Evolutionary conservation across 345 rosid species (phyloP).

Genomic region (Rhodomyrtus tomentosa): DNA sequence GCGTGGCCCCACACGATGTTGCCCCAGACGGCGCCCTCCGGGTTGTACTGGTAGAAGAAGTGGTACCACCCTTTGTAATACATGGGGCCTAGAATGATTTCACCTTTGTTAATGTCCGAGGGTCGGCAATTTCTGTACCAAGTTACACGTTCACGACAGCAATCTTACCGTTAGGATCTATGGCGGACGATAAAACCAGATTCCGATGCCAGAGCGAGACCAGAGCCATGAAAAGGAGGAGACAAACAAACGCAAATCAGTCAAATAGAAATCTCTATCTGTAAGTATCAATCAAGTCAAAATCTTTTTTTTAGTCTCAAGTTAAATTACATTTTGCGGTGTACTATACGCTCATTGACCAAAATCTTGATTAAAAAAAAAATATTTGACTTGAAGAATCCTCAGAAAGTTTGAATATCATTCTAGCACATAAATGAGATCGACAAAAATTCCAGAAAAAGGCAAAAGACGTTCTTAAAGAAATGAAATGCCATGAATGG

Average conservation of each 20-base stretch:
- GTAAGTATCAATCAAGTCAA: neutral
- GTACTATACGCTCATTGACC: neutral
- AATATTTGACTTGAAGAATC: neutral
- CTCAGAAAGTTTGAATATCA: neutral
- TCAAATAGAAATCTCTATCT: neutral
- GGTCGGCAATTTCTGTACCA: neutral
- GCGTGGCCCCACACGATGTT: constrained; percentile 97
- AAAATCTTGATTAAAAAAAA: neutral
- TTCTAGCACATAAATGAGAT: neutral
- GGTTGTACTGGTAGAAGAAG: constrained; percentile 91
- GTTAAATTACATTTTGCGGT: neutral
- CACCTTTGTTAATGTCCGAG: neutral
- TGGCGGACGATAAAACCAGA: constrained; percentile 3
- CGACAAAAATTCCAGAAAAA: neutral
- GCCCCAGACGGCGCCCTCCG: constrained; percentile 82
- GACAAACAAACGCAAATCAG: neutral
- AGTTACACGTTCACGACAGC: neutral
- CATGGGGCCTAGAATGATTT: constrained; percentile 50
- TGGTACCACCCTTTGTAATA: constrained; percentile 93
- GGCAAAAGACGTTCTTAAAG: neutral
- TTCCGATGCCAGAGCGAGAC: constrained; percentile 6
- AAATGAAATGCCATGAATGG: neutral
- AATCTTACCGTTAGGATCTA: neutral
- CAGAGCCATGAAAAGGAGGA: neutral
- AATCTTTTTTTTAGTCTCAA: neutral